Conservation (phyloP, 345 rosid species). For the Hibiscus trionum region DNA sequence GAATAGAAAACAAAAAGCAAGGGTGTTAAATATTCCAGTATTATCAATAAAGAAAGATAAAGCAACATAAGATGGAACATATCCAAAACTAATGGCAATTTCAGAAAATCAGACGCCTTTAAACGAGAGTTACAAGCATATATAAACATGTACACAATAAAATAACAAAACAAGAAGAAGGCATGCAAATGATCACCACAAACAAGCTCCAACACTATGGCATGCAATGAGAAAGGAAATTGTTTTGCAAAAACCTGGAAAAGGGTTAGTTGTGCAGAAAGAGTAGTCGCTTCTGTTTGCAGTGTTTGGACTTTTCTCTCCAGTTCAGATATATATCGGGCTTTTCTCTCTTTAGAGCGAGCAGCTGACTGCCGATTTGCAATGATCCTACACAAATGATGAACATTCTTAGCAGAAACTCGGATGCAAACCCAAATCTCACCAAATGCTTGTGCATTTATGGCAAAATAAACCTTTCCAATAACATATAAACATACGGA, state of each 20-base stretch:
- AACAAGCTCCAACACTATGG: neutral
- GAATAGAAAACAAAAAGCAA: conserved; percentile 19
- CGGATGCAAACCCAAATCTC: neutral
- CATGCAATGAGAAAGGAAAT: neutral
- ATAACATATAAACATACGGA: neutral
- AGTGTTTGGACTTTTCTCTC: conserved; percentile 84
- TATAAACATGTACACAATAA: neutral
- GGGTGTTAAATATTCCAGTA: conserved; percentile 3
- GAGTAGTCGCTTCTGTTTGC: conserved; percentile 89
- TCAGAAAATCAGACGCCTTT: conserved; percentile 4
- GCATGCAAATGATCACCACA: neutral
- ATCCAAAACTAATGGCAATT: neutral
- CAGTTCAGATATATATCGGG: conserved; percentile 65
- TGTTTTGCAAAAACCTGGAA: conserved; percentile 48
- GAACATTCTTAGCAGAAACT: neutral
- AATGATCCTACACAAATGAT: conserved; percentile 45
- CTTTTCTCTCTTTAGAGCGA: conserved; percentile 87
- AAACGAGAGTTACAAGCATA: neutral
- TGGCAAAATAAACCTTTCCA: neutral
- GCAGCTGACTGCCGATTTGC: conserved; percentile 93
- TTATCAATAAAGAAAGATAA: neutral
- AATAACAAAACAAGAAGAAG: neutral
- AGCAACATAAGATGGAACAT: neutral
- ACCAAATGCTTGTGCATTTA: neutral
- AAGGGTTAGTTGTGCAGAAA: conserved; percentile 74